phyloP scores from a whole-genome alignment of 306 rosid species.

The Senna siamea region DNA sequence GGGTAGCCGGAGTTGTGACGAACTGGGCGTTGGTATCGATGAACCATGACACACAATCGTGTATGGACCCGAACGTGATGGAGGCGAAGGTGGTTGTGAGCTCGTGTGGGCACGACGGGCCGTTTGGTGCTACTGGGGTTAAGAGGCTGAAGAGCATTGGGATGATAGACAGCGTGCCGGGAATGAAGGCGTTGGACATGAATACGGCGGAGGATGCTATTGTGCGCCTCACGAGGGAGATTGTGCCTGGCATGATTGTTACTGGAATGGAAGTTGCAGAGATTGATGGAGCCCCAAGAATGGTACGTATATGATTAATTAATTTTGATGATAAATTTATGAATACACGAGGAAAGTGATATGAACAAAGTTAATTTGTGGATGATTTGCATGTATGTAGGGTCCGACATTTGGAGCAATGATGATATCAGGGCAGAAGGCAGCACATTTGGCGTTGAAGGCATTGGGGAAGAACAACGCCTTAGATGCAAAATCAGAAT shows the following conservation, averaged over 20 bases:
- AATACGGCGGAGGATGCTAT: constrained; percentile 91
- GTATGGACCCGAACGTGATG: constrained; percentile 99
- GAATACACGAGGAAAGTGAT: too few relatives aligned
- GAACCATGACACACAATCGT: constrained; percentile 94
- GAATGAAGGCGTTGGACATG: constrained; percentile 97
- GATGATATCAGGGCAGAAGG: constrained; percentile 97
- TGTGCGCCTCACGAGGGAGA: constrained; percentile 75
- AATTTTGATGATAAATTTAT: too few relatives aligned
- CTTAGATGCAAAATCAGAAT: too few relatives aligned
- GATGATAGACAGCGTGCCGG: constrained; percentile 82
- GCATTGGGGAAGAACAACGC: constrained; percentile 57
- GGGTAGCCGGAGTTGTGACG: constrained; percentile 83
- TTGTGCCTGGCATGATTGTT: constrained; percentile 95
- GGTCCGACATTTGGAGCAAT: constrained; percentile 98
- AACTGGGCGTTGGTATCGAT: constrained; percentile 91
- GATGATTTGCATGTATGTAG: constrained; percentile 43
- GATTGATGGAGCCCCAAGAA: constrained; percentile 94
- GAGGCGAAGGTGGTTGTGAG: constrained; percentile 95
- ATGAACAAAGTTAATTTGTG: neutral
- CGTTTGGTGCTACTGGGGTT: constrained; percentile 90
- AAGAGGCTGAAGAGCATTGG: constrained; percentile 84
- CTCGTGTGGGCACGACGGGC: constrained; percentile 97
- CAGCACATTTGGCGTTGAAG: constrained; percentile 89
- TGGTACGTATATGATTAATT: constrained; percentile 56
- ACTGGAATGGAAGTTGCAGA: constrained; percentile 99